Evolutionary conservation across 306 rosid genomes (phyloP).

Genomic region (Pterocarpus santalinus): DNA sequence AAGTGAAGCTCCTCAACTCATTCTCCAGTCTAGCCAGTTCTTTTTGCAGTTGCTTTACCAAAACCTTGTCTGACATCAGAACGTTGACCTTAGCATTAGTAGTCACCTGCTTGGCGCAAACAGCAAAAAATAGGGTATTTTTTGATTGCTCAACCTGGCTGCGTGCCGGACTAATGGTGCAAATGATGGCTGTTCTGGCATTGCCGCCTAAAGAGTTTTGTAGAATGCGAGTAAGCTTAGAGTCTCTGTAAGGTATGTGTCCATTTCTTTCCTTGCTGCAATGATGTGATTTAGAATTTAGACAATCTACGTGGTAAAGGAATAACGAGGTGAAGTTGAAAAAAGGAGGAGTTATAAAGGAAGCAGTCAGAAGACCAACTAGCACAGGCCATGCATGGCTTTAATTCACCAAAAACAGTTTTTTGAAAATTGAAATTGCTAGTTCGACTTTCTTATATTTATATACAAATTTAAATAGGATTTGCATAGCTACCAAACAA

Average conservation of each 20-base stretch:
- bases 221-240: slow-evolving; percentile 89
- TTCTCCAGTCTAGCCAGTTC: slow-evolving; percentile 79
- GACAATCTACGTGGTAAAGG: slow-evolving; percentile 11
- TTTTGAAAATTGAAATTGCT: not conserved
- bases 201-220: slow-evolving; percentile 96
- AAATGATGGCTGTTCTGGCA: slow-evolving; percentile 92
- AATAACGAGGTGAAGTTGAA: slow-evolving; percentile 12
- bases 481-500: slow-evolving; percentile 12
- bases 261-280: slow-evolving; percentile 86
- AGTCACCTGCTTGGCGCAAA: slow-evolving; percentile 85
- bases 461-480: not conserved
- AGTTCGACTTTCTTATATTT: slow-evolving; percentile 6
- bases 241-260: slow-evolving; percentile 91
- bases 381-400: not conserved
- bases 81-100: slow-evolving; percentile 88
- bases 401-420: not conserved
- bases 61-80: slow-evolving; percentile 79
- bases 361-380: slow-evolving; percentile 18
- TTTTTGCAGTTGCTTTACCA: slow-evolving; percentile 81
- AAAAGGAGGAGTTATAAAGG: slow-evolving; percentile 27
- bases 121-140: slow-evolving; percentile 86
- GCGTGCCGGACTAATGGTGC: slow-evolving; percentile 89
- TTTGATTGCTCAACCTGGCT: slow-evolving; percentile 88
- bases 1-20: slow-evolving; percentile 63
- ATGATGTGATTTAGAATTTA: slow-evolving; percentile 43